Conservation (phyloP, 768 basidiomycete species). For the Nidularia sp. region DNA sequence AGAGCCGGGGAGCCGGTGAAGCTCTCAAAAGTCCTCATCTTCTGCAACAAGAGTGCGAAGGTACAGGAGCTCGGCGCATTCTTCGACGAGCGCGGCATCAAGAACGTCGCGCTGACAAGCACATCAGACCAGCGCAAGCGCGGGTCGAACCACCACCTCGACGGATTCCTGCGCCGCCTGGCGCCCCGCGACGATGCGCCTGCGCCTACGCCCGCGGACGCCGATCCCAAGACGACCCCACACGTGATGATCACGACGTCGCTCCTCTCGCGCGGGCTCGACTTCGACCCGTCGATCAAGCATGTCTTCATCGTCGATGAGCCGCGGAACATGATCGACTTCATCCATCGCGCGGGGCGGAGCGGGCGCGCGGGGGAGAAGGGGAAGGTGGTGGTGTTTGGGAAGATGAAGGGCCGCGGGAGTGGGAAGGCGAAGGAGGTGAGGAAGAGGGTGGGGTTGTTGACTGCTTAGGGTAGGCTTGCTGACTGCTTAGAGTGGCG, state of each 20-base stretch:
- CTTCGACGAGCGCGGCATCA: constrained; percentile 57
- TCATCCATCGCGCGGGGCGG: constrained; percentile 87
- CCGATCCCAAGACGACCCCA: constrained; percentile 34
- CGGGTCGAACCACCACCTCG: constrained; percentile 75
- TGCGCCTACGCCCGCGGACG: constrained; percentile 13
- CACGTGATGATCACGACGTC: constrained; percentile 87
- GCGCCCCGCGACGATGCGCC: not conserved
- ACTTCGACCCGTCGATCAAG: constrained; percentile 73
- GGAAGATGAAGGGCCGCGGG: constrained; percentile 63
- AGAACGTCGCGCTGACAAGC: constrained; percentile 64
- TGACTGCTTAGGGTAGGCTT: constrained; percentile 10
- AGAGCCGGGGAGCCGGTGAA: constrained; percentile 13
- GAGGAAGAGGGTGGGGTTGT: constrained; percentile 42
- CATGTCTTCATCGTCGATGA: constrained; percentile 88
- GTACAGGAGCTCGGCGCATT: constrained; percentile 59
- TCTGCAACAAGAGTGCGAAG: constrained; percentile 74
- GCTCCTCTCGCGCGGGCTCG: constrained; percentile 84
- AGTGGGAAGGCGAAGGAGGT: constrained; percentile 48
- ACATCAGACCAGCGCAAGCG: constrained; percentile 50
- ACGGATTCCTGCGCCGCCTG: constrained; percentile 56
- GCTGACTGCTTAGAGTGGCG: too few relatives aligned
- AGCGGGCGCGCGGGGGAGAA: constrained; percentile 69
- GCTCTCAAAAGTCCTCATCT: constrained; percentile 73
- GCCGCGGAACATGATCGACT: constrained; percentile 88
- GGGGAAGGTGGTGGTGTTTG: constrained; percentile 76